Conservation (phyloP, 2,329 filamentous ascomycete species). For the Xylaria sp. region DNA sequence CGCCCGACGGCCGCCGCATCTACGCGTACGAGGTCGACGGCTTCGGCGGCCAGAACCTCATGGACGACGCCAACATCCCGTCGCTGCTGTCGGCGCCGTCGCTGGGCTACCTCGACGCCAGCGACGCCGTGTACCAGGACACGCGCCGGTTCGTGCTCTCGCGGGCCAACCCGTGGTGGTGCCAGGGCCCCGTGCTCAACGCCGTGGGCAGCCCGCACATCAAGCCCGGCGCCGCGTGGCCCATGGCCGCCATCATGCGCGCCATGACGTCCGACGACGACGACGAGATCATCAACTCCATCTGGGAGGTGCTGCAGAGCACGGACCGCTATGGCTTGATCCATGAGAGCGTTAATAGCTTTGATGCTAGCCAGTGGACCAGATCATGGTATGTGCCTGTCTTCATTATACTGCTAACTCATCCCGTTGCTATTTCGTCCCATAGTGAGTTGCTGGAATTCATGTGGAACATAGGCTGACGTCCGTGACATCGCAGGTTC, state of each 20-base stretch:
- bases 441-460: neutral
- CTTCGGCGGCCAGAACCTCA: slow-evolving; percentile 72
- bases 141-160: slow-evolving; percentile 82
- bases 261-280: slow-evolving; percentile 73
- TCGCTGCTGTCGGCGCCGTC: slow-evolving; percentile 73
- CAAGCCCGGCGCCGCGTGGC: slow-evolving; percentile 67
- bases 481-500: slow-evolving; percentile 69
- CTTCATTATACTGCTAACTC: too few relatives aligned
- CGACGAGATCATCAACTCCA: slow-evolving; percentile 74
- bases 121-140: slow-evolving; percentile 77
- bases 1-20: slow-evolving; percentile 57
- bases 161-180: slow-evolving; percentile 81
- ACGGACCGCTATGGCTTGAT: slow-evolving; percentile 80
- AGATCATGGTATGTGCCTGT: slow-evolving; percentile 54
- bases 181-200: slow-evolving; percentile 72
- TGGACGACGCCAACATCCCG: slow-evolving; percentile 79
- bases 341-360: slow-evolving; percentile 81
- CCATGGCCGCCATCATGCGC: slow-evolving; percentile 65
- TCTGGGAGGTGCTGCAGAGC: slow-evolving; percentile 72
- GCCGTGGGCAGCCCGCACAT: slow-evolving; percentile 77
- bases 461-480: slow-evolving; percentile 23
- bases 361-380: slow-evolving; percentile 59
- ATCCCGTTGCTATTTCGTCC: neutral
- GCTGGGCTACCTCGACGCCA: slow-evolving; percentile 66
- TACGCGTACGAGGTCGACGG: slow-evolving; percentile 83